Percentiles rank a stretch among this genome's conserved stretches.
Evolutionary conservation across 768 basidiomycete species (phyloP).

Genomic region (Hypholoma sublateritium): DNA sequence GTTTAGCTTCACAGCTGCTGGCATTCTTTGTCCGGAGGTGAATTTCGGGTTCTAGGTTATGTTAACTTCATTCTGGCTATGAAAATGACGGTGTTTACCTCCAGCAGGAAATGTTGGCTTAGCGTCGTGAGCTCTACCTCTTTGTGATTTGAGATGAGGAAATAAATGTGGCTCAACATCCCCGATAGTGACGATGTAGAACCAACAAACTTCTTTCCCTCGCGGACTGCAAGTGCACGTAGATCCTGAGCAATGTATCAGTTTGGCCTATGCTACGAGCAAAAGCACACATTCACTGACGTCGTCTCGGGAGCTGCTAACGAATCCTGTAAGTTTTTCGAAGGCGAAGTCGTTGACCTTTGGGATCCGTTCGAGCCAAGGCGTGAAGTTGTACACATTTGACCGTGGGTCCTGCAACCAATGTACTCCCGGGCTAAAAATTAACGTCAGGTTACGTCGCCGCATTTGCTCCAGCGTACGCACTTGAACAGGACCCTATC

Average conservation of each 20-base stretch:
- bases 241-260: slow-evolving; percentile 52
- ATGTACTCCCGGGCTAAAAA: slow-evolving; percentile 77
- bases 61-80: neutral
- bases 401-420: slow-evolving; percentile 88
- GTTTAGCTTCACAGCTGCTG: slow-evolving; percentile 66
- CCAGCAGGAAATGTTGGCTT: slow-evolving; percentile 55
- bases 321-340: slow-evolving; percentile 69
- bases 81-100: slow-evolving; percentile 41
- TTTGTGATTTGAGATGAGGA: slow-evolving; percentile 75
- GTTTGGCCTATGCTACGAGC: neutral
- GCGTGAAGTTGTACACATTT: slow-evolving; percentile 81
- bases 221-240: slow-evolving; percentile 52
- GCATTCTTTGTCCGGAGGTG: slow-evolving; percentile 77
- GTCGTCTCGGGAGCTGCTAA: slow-evolving; percentile 75
- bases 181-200: slow-evolving; percentile 90
- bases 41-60: slow-evolving; percentile 42
- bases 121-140: slow-evolving; percentile 60
- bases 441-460: neutral
- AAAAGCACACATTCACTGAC: slow-evolving; percentile 33
- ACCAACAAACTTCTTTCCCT: slow-evolving; percentile 69
- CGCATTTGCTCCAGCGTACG: neutral
- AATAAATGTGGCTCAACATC: slow-evolving; percentile 85
- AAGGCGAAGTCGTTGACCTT: slow-evolving; percentile 84
- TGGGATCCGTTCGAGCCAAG: slow-evolving; percentile 71
- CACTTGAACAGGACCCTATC: slow-evolving; percentile 61